These are phyloP conservation scores for Zygosaccharomyces sapae DNA, from an alignment of 1,139 yeast species.

Conservation along the genomic window DNA sequence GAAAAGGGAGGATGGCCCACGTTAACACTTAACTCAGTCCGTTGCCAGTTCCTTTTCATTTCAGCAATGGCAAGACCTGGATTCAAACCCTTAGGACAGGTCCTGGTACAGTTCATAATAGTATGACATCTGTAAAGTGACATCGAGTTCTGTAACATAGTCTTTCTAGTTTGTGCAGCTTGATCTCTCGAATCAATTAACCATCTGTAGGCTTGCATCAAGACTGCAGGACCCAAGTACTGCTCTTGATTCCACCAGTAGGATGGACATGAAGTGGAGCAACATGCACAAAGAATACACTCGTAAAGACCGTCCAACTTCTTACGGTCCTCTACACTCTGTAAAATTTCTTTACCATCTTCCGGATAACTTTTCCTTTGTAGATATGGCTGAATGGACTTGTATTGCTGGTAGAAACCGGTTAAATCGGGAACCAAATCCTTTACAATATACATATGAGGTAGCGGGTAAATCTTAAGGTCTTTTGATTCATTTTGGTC, in stretches of 20 bases:
- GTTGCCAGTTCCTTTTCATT: constrained; percentile 90
- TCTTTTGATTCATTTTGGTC: constrained; percentile 73
- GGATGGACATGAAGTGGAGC: constrained; percentile 98
- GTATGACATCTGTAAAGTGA: constrained; percentile 98
- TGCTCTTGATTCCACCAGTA: constrained; percentile 99
- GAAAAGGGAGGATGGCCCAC: background rate
- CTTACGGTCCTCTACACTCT: constrained; percentile 88
- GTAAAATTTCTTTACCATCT: constrained; percentile 92
- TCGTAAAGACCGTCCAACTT: constrained; percentile 96
- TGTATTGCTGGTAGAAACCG: constrained; percentile 95
- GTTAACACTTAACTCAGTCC: constrained; percentile 45
- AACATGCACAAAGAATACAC: constrained; percentile 97
- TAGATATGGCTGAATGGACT: constrained; percentile 93
- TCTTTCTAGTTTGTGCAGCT: constrained; percentile 76
- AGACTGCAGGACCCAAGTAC: constrained; percentile 96
- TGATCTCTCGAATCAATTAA: constrained; percentile 95
- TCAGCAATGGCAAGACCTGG: constrained; percentile 98
- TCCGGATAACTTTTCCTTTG: constrained; percentile 78
- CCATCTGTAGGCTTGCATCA: constrained; percentile 99
- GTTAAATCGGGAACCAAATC: constrained; percentile 98
- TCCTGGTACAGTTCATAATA: constrained; percentile 94
- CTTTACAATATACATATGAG: constrained; percentile 96
- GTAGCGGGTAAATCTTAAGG: constrained; percentile 89
- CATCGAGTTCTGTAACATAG: constrained; percentile 94
- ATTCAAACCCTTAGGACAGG: constrained; percentile 98